Evolutionary conservation across 2,329 filamentous ascomycete genomes (phyloP), one percentile per base, ranked within the genome.

Genomic region (Aaosphaeria pasadenensis): DNA sequence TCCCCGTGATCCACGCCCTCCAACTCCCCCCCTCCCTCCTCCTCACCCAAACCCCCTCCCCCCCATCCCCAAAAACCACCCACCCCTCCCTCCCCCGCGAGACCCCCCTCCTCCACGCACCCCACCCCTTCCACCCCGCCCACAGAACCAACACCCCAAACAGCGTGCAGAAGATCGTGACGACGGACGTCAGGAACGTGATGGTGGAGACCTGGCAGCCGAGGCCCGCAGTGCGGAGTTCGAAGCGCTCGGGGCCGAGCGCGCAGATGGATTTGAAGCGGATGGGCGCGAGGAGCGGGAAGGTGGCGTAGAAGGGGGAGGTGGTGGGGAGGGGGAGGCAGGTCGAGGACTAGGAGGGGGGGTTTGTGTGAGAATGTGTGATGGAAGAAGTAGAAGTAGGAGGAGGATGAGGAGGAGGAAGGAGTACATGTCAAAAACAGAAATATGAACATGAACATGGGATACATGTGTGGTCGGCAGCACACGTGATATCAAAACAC

Each of bases 141-240:
- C 11, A 75, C 49, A 1, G 74, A 49, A 1, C 70, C 6, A 1
- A 74, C 50, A 2, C 66, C 72, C 9, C 66, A 64, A 4, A 76
- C 51, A 0, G 74, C 17, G 17, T 76, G 30, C 62, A 66, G 33
- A 74, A 63, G 39, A 76, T 67, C 2, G 74, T 74, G 6, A 74
- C 64, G 13, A 76, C 54, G 4, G 72, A 63, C 35, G 71, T 72
- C 32, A 77, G 57, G 29, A 76, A 67, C 0, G 74, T 76, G 6
- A 72, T 73, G 5, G 74, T 76, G 0, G 74, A 76, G 43, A 74
- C 74, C 44, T 71, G 67, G 51, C 74, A 77, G 17, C 74, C 74
- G 1, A 77, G 56, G 5, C 72, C 63, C 13, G 60, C 58, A 7
- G 74, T 77, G 3, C 74, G 67, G 5, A 77, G 62, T 50, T 77